Evolutionary conservation across 768 basidiomycete species (phyloP), one percentile per base, ranked within the genome.

Genomic region (Pulveroboletus sp.): DNA sequence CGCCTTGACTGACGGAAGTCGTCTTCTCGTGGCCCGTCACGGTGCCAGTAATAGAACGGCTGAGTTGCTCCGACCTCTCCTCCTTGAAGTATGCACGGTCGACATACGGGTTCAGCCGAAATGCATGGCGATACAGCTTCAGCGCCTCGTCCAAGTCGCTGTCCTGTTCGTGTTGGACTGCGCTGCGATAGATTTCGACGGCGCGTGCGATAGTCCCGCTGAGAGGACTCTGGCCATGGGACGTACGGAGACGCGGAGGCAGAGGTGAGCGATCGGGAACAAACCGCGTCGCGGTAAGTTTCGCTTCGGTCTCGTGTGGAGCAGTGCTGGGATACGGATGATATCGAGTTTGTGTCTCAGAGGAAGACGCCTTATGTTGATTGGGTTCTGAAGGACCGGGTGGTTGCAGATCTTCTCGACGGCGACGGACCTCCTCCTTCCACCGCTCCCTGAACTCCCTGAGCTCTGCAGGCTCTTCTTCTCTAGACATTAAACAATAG

Each of bases 101-200:
- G 29, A 94, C 87, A 51, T 87, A 72, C 31, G 85, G 72, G 50
- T 93, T 79, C 68, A 86, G 69, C 44, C 85, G 80, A 64, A 93
- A 94, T 2, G 90, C 90, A 52, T 81, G 79, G 10, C 90, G 82
- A 59, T 95, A 97, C 8, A 92, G 68, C 21, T 67, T 60, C 10
- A 93, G 67, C 11, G 93, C 93, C 29, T 85, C 80, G 54, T 93
- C 87, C 41, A 91, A 72, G 50, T 86, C 72, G 33, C 90, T 82
- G 37, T 69, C 70, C 61, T 90, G 86, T 65, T 97, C 93, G 39
- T 78, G 73, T 33, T 80, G 74, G 25, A 92, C 76, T 9, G 93
- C 93, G 17, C 69, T 74, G 24, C 77, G 69, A 64, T 95, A 97
- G 12, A 84, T 56, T 9, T 77, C 76, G 38, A 91, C 69, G 5